Conservation (phyloP, 768 basidiomycete species). For the Royoungia palumana region DNA sequence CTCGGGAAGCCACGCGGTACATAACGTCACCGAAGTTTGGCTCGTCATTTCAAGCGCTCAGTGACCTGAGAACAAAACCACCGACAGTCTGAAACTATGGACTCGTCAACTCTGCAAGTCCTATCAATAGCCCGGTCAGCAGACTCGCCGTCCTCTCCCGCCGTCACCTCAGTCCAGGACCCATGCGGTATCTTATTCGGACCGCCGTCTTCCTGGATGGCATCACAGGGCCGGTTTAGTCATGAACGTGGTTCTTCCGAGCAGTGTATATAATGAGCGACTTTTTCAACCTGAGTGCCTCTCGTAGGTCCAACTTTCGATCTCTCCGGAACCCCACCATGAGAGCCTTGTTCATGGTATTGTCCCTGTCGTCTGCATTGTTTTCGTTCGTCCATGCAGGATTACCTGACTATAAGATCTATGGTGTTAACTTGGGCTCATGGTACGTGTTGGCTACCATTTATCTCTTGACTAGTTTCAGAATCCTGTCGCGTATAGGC, state of each 20-base stretch:
- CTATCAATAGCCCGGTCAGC: conserved; percentile 1
- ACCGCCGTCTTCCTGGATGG: background rate
- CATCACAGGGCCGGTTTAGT: conserved; percentile 3
- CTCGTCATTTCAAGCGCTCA: no score
- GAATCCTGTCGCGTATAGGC: conserved; percentile 41
- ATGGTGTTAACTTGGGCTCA: conserved; percentile 70
- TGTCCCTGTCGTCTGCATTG: conserved; percentile 16
- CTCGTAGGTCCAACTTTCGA: background rate
- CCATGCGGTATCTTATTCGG: background rate
- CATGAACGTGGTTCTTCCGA: background rate
- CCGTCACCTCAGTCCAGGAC: background rate
- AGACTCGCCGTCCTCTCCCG: conserved; percentile 1
- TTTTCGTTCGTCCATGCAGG: conserved; percentile 18
- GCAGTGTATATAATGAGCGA: conserved; percentile 6
- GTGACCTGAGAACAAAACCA: no score
- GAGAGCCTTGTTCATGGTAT: conserved; percentile 13
- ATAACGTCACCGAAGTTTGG: no score
- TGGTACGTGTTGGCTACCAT: conserved; percentile 42
- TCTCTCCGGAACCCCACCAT: conserved; percentile 11
- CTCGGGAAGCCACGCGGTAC: no score
- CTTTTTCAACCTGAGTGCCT: background rate
- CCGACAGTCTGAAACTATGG: no score
- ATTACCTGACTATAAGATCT: conserved; percentile 44
- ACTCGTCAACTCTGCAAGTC: no score
- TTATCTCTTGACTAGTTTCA: background rate